Base-by-base conservation (phyloP, 352 stramenopile species). In the Phytopythium montanum region DNA sequence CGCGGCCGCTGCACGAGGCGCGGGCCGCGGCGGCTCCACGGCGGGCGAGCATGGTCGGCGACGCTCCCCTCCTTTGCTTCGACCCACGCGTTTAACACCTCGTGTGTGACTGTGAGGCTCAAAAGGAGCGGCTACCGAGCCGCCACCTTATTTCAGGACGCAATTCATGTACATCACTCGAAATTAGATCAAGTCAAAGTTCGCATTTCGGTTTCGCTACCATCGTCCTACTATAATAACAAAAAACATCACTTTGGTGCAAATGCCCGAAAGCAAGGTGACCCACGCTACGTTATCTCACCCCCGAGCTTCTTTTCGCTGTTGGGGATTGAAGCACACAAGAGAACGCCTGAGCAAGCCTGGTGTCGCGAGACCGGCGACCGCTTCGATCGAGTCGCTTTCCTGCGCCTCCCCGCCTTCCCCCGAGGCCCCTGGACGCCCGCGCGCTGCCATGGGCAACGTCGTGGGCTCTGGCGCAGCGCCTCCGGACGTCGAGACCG, bases 401-500 rank as follows among this genome's bases (percentile, higher is more conserved):
- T 16, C 6, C 26, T 23, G 45, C 45, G 16, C 29, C 10, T 54
- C 23, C 50, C 31, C 31, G 8, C 7, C 31, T 10, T 6, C 5
- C 31, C 31, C 31, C 12, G 31, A 36, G 31, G 31, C 31, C 44
- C 14, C n/a, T 10, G 28, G n/a, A 9, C 34, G 28, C 41, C n/a
- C 3, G 26, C 25, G 13, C 21, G 26, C 34, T 19, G 14, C 26
- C 50, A 92, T 92, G 82, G 82, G 82, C 56, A 92, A 89, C 65
- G 58, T 92, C 62, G 69, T 88, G 70, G 79, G 68, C 59, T 73
- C 86, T 65, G 77, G 76, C 52, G 71, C 79, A 36, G 50, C 54
- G 49, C 23, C 65, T 46, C 18, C 59, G 14, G 46, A 48, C 12
- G 60, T 49, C 10, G 65, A 68, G 39, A 54, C 53, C 12, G 54